Conservation (phyloP, 371 early-diverging fungal species). For the Polyrhizophydium stewartii region DNA sequence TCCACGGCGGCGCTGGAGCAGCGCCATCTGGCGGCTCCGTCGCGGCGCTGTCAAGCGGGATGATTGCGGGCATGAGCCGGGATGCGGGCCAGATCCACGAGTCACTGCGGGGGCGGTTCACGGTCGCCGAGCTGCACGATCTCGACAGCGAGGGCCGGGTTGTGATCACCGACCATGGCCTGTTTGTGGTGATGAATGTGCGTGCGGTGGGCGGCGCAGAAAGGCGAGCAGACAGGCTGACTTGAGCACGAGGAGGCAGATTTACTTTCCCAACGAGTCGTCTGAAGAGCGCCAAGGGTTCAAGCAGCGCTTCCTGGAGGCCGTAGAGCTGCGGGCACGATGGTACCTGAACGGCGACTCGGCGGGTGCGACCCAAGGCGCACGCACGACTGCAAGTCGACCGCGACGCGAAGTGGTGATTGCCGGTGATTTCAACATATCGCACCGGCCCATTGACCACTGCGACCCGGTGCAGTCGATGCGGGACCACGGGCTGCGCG, state of each 20-base stretch:
- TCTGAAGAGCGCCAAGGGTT: constrained; percentile 54
- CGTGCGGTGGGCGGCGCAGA: neutral
- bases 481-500: constrained; percentile 44
- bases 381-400: too few species aligned
- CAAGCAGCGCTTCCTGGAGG: constrained; percentile 54
- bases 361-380: too few species aligned
- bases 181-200: constrained; percentile 76
- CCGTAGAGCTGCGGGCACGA: constrained; percentile 45
- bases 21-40: too few species aligned
- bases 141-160: constrained; percentile 77
- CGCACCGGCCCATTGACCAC: constrained; percentile 73
- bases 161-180: constrained; percentile 70
- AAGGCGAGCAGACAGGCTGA: neutral
- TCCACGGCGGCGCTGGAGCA: too few species aligned
- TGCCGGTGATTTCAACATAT: constrained; percentile 77
- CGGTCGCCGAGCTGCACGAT: constrained; percentile 36
- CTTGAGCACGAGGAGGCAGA: too few species aligned
- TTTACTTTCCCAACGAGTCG: constrained; percentile 71
- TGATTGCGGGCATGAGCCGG: neutral
- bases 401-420: constrained; percentile 69
- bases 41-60: too few species aligned
- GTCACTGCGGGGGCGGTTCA: neutral
- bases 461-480: constrained; percentile 67
- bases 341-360: constrained; percentile 50
- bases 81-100: constrained; percentile 5